Base-by-base conservation (phyloP, 345 rosid species). In the Hibiscus mutabilis region DNA sequence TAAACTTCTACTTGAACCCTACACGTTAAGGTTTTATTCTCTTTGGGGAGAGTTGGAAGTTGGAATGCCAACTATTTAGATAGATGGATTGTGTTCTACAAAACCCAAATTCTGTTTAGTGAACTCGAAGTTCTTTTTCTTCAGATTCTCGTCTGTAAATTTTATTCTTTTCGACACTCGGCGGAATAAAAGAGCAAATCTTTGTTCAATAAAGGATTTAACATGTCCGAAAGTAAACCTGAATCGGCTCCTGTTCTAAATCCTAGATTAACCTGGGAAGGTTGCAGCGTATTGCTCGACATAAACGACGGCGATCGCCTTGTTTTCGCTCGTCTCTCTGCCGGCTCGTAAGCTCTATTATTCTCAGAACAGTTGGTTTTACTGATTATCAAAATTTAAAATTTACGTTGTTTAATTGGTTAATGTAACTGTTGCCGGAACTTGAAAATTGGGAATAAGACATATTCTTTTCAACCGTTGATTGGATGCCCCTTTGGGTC, bases 201-300 rank as follows among this genome's bases (percentile, higher is more conserved):
- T n/a, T 51, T 51, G 19, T 51, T 51, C 12, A 44, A 42, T 16
- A 13, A 44, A 68, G 73, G 49, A 52, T 16, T 42, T 3, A 62
- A 33, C 46, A 78, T 78, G 77, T 64, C 72, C 8, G 62, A 73
- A 35, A 33, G 49, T 73, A 69, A 73, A 5, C 46, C 68, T 64
- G 29, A 64, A 40, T 64, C 68, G 68, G 51, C 0, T 55, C 13
- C 72, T 21, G 31, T 24, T 66, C 80, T 53, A 65, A 81, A 83
- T 72, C 80, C 79, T 16, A 85, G 92, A 85, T 76, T 86, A 2
- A 88, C 99, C 42, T 82, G 86, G 88, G 97, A 94, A 84, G 96
- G 93, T 72, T 88, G 92, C 89, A 92, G 93, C 53, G 98, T 89
- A 6, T 76, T 95, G 88, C 97, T 95, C 47, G 99, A 95, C 77